These are phyloP conservation scores for Acanthamoeba castellanii DNA, from an alignment of 208 protist species.

Conservation along the genomic window DNA sequence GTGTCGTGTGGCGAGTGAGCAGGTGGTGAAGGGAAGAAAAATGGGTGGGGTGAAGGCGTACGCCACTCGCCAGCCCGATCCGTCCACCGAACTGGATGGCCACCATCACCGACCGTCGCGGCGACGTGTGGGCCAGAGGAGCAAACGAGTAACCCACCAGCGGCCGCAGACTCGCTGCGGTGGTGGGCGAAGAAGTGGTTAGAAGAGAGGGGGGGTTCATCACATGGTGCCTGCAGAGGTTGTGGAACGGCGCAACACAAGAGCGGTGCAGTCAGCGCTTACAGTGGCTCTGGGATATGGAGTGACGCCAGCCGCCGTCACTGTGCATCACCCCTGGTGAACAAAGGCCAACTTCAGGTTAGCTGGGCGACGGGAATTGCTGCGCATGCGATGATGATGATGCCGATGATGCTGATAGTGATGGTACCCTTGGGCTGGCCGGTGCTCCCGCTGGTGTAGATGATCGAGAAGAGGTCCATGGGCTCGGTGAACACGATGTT, in stretches of 20 bases:
- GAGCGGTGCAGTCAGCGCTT: neutral
- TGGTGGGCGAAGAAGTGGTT: neutral
- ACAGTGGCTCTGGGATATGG: neutral
- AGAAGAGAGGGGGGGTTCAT: no score
- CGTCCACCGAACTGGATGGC: neutral
- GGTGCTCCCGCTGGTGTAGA: conserved; percentile 79
- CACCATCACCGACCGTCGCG: neutral
- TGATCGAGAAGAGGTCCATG: conserved; percentile 68
- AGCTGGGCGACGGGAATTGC: neutral
- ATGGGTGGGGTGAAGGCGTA: neutral
- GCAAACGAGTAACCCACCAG: conserved; percentile 19
- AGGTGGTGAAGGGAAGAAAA: neutral
- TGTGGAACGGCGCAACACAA: no score
- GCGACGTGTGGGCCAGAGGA: conserved; percentile 5
- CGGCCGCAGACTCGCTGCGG: neutral
- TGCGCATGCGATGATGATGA: neutral
- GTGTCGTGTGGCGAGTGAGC: neutral
- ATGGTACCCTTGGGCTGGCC: conserved; percentile 70
- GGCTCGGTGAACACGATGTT: conserved; percentile 58
- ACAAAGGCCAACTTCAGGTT: neutral
- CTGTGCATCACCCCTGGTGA: conserved; percentile 35
- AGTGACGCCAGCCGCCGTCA: neutral
- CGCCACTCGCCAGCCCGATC: conserved; percentile 7
- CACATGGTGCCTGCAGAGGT: no score
- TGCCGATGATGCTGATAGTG: neutral